Evolutionary conservation across 2,329 filamentous ascomycete genomes (phyloP).

Genomic region (Xylaria polymorpha): DNA sequence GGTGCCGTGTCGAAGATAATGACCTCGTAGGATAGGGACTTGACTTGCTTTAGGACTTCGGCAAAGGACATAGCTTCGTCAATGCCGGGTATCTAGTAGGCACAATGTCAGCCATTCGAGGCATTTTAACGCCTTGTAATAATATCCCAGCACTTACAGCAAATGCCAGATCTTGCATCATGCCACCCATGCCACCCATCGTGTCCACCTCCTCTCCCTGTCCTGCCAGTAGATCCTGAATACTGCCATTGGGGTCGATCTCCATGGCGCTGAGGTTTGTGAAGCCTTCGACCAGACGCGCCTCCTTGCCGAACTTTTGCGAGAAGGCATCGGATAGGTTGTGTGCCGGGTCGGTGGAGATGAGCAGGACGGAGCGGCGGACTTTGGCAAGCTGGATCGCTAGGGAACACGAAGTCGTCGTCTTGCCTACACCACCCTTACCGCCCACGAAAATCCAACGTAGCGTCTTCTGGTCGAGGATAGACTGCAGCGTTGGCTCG

Average conservation of each 20-base stretch:
- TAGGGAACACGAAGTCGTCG: slow-evolving; percentile 98
- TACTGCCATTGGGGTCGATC: slow-evolving; percentile 97
- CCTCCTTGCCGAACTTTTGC: slow-evolving; percentile 99
- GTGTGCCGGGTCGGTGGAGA: slow-evolving; percentile 98
- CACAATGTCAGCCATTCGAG: slow-evolving; percentile 27
- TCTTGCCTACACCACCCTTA: slow-evolving; percentile 98
- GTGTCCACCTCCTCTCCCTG: slow-evolving; percentile 73
- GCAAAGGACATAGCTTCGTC: slow-evolving; percentile 99
- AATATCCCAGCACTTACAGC: slow-evolving; percentile 69
- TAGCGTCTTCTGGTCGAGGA: slow-evolving; percentile 93
- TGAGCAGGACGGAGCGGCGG: slow-evolving; percentile 94
- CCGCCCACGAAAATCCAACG: slow-evolving; percentile 99
- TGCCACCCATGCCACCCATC: slow-evolving; percentile 81
- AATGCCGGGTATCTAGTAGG: slow-evolving; percentile 87
- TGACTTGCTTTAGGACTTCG: slow-evolving; percentile 99
- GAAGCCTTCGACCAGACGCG: slow-evolving; percentile 90
- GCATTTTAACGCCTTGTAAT: background rate
- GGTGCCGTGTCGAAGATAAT: slow-evolving; percentile 99
- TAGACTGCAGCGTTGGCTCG: slow-evolving; percentile 92
- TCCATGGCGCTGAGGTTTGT: slow-evolving; percentile 98
- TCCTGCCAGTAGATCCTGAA: slow-evolving; percentile 90
- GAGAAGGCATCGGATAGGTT: slow-evolving; percentile 98
- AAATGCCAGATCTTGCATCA: slow-evolving; percentile 99
- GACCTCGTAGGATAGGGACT: slow-evolving; percentile 97
- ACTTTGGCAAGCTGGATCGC: slow-evolving; percentile 97